Conservation (phyloP, 176 grass and related monocot species). For the Eleusine coracana region DNA sequence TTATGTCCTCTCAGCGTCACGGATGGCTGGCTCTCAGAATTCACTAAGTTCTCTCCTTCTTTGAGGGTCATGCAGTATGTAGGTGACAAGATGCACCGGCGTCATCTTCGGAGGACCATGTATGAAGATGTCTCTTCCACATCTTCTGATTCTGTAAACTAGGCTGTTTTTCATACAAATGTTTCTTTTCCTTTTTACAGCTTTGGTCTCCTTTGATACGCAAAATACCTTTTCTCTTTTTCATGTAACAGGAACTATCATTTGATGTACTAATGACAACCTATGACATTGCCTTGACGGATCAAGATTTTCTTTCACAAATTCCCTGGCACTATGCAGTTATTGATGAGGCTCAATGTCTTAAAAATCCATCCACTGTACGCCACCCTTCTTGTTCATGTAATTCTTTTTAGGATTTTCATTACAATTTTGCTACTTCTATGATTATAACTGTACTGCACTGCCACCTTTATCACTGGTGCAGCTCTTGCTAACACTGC, state of each 20-base stretch:
- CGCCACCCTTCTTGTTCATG: conserved; percentile 16
- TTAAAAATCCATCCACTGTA: conserved; percentile 90
- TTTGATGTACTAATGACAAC: conserved; percentile 84
- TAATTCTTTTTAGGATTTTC: not conserved
- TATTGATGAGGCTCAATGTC: conserved; percentile 88
- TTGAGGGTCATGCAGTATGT: conserved; percentile 72
- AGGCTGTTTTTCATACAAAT: conserved; percentile 18
- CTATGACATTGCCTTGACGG: conserved; percentile 88
- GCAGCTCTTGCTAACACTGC: not conserved
- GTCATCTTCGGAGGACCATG: conserved; percentile 60
- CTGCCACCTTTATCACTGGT: not conserved
- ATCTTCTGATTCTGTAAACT: conserved; percentile 45
- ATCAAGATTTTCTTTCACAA: conserved; percentile 91
- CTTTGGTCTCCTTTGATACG: not conserved
- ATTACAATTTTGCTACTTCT: conserved; percentile 12
- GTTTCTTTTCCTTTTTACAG: not conserved
- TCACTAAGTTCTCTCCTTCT: conserved; percentile 70
- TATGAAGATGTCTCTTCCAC: conserved; percentile 41
- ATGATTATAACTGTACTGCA: not conserved
- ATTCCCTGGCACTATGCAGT: conserved; percentile 76
- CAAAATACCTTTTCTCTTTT: conserved; percentile 2
- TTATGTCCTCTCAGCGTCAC: conserved; percentile 90
- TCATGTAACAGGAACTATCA: conserved; percentile 57
- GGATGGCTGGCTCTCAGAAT: conserved; percentile 81
- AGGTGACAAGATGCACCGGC: conserved; percentile 67